phyloP scores from a whole-genome alignment of 2,329 filamentous ascomycete genomes.

The Bipolaris gigantea region DNA sequence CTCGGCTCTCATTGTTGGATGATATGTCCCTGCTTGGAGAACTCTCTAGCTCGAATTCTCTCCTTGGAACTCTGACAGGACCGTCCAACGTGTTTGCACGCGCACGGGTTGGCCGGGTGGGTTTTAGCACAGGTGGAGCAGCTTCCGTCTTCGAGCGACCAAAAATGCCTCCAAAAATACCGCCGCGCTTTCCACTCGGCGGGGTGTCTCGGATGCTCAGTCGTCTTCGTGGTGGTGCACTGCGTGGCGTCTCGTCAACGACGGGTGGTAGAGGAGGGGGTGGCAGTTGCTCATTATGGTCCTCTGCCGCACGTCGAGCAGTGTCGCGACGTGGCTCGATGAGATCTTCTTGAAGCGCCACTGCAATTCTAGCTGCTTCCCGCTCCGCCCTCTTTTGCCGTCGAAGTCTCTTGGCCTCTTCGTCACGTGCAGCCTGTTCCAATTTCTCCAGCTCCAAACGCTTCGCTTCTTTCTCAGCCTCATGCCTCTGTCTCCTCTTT shows the following conservation, averaged over 20 bases:
- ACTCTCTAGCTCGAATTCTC: slow-evolving; percentile 27
- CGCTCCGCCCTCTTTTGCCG: slow-evolving; percentile 32
- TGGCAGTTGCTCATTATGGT: slow-evolving; percentile 15
- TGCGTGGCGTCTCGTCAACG: slow-evolving; percentile 27
- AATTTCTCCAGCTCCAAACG: slow-evolving; percentile 17
- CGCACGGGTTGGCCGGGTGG: slow-evolving; percentile 27
- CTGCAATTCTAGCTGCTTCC: slow-evolving; percentile 27
- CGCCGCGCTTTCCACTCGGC: slow-evolving; percentile 30
- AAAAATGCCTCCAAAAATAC: slow-evolving; percentile 38
- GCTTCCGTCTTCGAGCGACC: slow-evolving; percentile 39
- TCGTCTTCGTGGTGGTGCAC: slow-evolving; percentile 23
- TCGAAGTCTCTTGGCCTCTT: slow-evolving; percentile 30
- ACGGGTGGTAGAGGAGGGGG: slow-evolving; percentile 19
- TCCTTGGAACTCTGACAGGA: slow-evolving; percentile 18
- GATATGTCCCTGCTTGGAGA: slow-evolving; percentile 36
- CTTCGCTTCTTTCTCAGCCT: slow-evolving; percentile 31
- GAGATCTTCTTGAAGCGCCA: slow-evolving; percentile 16
- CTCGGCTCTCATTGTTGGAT: slow-evolving; percentile 38
- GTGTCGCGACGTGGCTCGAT: slow-evolving; percentile 26
- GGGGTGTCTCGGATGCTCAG: slow-evolving; percentile 34
- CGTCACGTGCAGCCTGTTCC: slow-evolving; percentile 22
- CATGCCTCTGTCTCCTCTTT: slow-evolving; percentile 27
- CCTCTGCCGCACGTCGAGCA: slow-evolving; percentile 25
- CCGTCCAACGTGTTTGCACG: slow-evolving; percentile 31
- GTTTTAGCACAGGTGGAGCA: slow-evolving; percentile 24